These are phyloP conservation scores for Sanghuangporus weigelae DNA, from an alignment of 1,284 basidiomycete species.

Conservation along the genomic window DNA sequence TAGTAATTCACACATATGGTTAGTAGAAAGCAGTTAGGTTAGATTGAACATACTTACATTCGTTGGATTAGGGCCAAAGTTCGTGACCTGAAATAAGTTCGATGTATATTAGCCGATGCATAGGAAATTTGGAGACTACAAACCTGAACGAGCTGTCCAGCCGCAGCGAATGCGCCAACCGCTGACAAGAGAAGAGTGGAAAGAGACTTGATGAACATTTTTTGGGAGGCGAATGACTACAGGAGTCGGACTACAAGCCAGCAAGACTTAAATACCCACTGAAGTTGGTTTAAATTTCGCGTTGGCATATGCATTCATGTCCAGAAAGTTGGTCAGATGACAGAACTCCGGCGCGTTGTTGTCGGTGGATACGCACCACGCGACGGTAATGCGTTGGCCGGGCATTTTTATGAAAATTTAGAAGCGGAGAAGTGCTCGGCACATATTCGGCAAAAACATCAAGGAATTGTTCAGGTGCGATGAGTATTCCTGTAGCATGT, in stretches of 20 bases:
- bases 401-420: neutral
- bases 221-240: neutral
- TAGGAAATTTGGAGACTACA: neutral
- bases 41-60: neutral
- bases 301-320: neutral
- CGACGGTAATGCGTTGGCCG: neutral
- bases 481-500: neutral
- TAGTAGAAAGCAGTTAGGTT: neutral
- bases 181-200: neutral
- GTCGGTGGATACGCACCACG: neutral
- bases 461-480: neutral
- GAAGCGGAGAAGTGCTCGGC: neutral
- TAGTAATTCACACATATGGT: slow-evolving; percentile 42
- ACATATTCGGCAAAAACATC: neutral
- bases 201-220: neutral
- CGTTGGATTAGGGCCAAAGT: neutral
- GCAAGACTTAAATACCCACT: neutral
- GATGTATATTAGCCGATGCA: neutral
- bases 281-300: neutral
- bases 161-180: slow-evolving; percentile 2
- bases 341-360: neutral
- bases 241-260: neutral
- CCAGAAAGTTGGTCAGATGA: neutral
- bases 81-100: neutral
- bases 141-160: slow-evolving; percentile 12